Conservation (phyloP, 2,329 filamentous ascomycete species). For the Cladosporium sp. region DNA sequence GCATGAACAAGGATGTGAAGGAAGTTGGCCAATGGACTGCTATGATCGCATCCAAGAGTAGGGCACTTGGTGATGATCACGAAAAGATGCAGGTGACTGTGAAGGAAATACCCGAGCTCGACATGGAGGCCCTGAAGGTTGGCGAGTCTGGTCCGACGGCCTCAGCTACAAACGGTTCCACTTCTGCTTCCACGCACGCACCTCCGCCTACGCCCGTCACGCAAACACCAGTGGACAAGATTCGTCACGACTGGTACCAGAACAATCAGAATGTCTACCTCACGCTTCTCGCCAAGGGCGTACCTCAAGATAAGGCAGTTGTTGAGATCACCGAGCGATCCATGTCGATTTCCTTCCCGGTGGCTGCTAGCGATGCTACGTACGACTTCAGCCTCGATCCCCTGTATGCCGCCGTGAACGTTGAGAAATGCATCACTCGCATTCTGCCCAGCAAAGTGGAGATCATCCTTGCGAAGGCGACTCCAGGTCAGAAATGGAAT, state of each 20-base stretch:
- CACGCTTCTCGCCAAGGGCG: constrained; percentile 65
- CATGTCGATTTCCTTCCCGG: constrained; percentile 61
- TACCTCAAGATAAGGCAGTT: constrained; percentile 57
- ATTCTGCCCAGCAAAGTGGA: constrained; percentile 81
- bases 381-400: constrained; percentile 66
- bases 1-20: constrained; percentile 55
- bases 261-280: constrained; percentile 61
- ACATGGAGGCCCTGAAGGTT: constrained; percentile 6
- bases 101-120: constrained; percentile 54
- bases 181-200: constrained; percentile 29
- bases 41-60: constrained; percentile 56
- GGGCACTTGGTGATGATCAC: constrained; percentile 51
- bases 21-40: constrained; percentile 58
- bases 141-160: background rate
- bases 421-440: constrained; percentile 59
- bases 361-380: constrained; percentile 49
- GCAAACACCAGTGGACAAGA: constrained; percentile 56
- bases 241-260: constrained; percentile 71
- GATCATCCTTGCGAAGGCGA: constrained; percentile 68
- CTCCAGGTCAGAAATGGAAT: constrained; percentile 67
- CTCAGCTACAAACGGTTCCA: constrained; percentile 41
- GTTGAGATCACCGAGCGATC: constrained; percentile 52
- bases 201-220: too few species aligned
- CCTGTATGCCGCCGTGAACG: constrained; percentile 66
- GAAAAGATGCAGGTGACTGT: constrained; percentile 48